Evolutionary conservation across 768 basidiomycete species (phyloP), one percentile per base, ranked within the genome.

Genomic region (Mycena pura): DNA sequence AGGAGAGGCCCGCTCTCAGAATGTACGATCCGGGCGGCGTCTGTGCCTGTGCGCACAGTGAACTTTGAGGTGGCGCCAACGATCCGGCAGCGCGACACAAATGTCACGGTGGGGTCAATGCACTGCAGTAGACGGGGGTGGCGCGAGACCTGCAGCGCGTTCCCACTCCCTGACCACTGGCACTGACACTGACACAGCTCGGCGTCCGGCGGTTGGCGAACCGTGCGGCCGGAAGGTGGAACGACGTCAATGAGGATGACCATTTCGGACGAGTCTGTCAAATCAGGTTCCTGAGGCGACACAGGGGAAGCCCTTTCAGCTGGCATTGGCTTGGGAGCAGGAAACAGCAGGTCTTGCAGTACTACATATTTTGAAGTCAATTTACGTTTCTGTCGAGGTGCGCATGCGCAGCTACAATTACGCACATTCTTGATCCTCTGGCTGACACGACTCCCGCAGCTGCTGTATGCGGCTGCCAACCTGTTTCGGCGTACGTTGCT

Each of bases 91-190:
- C n/a, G n/a, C n/a, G n/a, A n/a, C n/a, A n/a, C n/a, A n/a, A n/a
- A n/a, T n/a, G n/a, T n/a, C n/a, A n/a, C 31, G 15, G 50, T 55
- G 21, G 53, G 53, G 38, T 45, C 32, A 13, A 55, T 27, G 43
- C 13, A 44, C 10, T 7, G 21, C 21, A 55, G n/a, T 8, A 1
- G 53, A 14, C 53, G 53, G 2, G 53, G 53, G 32, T 21, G 19
- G 15, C 21, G 31, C 6, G 53, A 55, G 21, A 45, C 43, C 21
- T 55, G 53, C 8, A 55, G 34, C 4, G 36, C 43, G 43, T 55
- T 45, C 17, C 24, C 31, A n/a, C 32, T 36, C 53, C 45, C 53
- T 11, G 13, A 29, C 22, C 41, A 55, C 11, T n/a, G n/a, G n/a
- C n/a, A n/a, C n/a, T n/a, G n/a, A n/a, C n/a, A n/a, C n/a, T n/a